Evolutionary conservation across 164 flowering plant species (phyloP).

Genomic region (Stephania japonica): DNA sequence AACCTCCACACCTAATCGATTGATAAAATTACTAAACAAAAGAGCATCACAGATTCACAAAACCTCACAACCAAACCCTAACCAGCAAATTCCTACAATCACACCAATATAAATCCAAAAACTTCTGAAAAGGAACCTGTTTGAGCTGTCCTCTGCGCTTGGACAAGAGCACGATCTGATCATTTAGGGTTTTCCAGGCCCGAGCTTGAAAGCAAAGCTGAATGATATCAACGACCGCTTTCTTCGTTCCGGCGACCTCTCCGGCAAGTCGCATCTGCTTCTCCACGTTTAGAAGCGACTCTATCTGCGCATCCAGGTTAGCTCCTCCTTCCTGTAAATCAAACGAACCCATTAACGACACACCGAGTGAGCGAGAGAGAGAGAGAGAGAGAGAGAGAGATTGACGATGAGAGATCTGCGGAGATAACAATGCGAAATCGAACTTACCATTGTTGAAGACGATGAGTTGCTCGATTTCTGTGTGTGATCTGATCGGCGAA

Average conservation of each 20-base stretch:
- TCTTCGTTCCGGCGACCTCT: constrained; percentile 67
- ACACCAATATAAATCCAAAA: neutral
- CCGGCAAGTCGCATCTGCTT: constrained; percentile 80
- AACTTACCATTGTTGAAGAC: neutral
- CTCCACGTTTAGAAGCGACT: constrained; percentile 69
- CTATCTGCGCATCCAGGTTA: constrained; percentile 59
- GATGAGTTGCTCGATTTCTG: neutral
- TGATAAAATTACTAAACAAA: no score
- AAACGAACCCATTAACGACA: neutral
- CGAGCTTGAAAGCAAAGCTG: constrained; percentile 70
- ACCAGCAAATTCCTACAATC: no score
- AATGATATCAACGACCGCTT: constrained; percentile 69
- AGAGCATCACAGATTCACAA: no score
- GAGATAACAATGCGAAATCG: neutral
- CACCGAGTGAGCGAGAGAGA: neutral
- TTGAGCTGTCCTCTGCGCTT: constrained; percentile 94
- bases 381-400: neutral
- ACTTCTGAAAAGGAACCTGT: constrained; percentile 42
- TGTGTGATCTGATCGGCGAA: neutral
- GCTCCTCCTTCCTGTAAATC: constrained; percentile 45
- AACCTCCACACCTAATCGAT: no score
- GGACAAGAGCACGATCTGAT: constrained; percentile 76
- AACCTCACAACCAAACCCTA: no score
- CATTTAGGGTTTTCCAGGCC: constrained; percentile 85
- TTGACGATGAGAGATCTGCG: neutral